Evolutionary conservation across 169 alveolate species (phyloP), one percentile per base, ranked within the genome.

Genomic region (Theileria annulata): DNA sequence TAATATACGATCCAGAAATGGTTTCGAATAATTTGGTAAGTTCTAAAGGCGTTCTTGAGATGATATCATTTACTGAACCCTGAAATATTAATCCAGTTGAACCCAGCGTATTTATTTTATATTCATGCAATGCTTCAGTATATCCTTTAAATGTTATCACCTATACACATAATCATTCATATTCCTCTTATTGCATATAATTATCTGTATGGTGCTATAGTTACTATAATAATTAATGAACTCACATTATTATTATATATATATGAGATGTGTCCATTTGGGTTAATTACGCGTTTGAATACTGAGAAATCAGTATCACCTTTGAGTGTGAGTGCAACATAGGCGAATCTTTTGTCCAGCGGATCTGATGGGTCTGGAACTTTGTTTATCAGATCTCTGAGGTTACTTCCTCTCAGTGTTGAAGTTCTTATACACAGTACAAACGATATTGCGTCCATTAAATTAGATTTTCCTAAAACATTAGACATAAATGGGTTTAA

Each of bases 51-150:
- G 95, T 88, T 37, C 94, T 85, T 69, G 92, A 81, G 30, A 96
- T 93, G 33, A 93, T 75, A 69, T 90, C 95, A 71, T 95, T 96
- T 3, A 95, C 95, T 31, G 95, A 96, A 0, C 98, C 98, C 90
- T 96, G 97, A 51, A 94, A 94, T 21, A 96, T 92, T 30, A 96
- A 77, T 71, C 94, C 88, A 0, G 93, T 86, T n/a, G 88, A 79
- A 3, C 93, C 91, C 77, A 87, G 58, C 0, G 92, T 86, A 75
- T 90, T 88, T 17, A 90, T 90, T 60, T 90, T 75, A 59, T 84
- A 78, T 28, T 84, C 87, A 12, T 77, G 70, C 37, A 84, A 72
- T 25, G 60, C 60, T 72, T 84, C 90, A 27, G 75, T 76, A 67
- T 84, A 84, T 59, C 78, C 86, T 68, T 84, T 84, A 78, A 84